Base-by-base conservation (phyloP, 768 basidiomycete species). In the Clavaria fumosa region DNA sequence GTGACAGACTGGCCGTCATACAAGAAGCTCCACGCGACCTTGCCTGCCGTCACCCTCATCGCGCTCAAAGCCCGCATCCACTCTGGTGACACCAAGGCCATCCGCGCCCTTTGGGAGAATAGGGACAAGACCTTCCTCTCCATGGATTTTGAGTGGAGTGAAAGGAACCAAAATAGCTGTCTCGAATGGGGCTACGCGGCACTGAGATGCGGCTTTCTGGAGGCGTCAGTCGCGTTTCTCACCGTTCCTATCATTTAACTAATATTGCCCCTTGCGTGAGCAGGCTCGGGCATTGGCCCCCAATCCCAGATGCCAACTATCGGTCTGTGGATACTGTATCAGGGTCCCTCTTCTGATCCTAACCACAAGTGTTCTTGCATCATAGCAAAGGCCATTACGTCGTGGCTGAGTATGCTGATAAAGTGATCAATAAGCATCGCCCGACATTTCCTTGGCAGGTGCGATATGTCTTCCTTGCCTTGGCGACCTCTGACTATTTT, bases 181-280 rank as follows among this genome's bases (percentile, higher is more conserved):
- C 51, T 83, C 33, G 84, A 85, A 54, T 86, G 77, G 73, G 83
- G 83, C 1, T 86, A 86, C 57, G 78, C 84, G 20, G 78, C 78
- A 7, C 67, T 83, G 31, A 62, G 82, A 19, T 83, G 79, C 47
- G 72, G 70, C 0, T 73, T 78, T 58, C 56, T 88, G 26, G 69
- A 77, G 40, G 64, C 68, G 78, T 83, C 50, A 53, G 78, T 65
- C 12, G 19, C 20, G 34, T 14, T 26, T 39, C 4, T 18, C 39
- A 22, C 12, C 7, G 43, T 5, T 26, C 24, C 17, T 20, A 7
- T 9, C 30, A 12, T 20, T 7, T 19, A 31, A 3, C 7, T 4
- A 23, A 4, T 44, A 23, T 33, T 39, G 27, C 12, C 31, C 24
- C 22, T 21, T 6, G 23, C 41, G 27, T 52, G 83, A 80, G 6